These are phyloP conservation scores for Phyllosticta citriasiana DNA, from an alignment of 2,329 filamentous ascomycete genomes.

Conservation along the genomic window DNA sequence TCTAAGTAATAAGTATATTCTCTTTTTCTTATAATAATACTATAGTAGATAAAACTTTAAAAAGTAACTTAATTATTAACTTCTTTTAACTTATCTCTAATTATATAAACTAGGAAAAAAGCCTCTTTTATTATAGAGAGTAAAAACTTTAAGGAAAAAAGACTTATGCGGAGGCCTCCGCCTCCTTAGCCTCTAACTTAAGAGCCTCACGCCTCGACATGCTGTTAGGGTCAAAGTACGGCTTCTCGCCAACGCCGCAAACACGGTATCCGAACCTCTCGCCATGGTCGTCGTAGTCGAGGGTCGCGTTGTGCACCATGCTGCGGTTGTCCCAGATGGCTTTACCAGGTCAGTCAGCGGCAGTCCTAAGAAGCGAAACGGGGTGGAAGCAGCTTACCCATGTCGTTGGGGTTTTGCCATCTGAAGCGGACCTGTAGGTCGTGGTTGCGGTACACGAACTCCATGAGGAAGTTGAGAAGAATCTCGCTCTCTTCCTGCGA, in stretches of 20 bases:
- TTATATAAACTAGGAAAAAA: background rate
- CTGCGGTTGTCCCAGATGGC: slow-evolving; percentile 2
- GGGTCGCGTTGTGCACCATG: slow-evolving; percentile 1
- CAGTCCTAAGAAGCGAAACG: background rate
- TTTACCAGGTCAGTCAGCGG: background rate
- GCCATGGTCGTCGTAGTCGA: slow-evolving; percentile 1
- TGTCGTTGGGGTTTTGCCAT: slow-evolving; percentile 24
- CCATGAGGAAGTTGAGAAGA: slow-evolving; percentile 40
- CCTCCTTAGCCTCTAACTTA: background rate
- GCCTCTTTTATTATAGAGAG: background rate
- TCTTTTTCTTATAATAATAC: too few species aligned
- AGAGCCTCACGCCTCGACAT: slow-evolving; percentile 2
- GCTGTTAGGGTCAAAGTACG: slow-evolving; percentile 9
- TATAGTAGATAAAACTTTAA: too few species aligned
- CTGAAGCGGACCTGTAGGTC: slow-evolving; percentile 47
- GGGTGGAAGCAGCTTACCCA: background rate
- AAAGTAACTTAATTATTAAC: too few species aligned
- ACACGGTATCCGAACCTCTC: background rate
- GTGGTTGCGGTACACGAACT: slow-evolving; percentile 44
- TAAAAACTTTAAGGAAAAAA: background rate
- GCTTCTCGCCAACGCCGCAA: slow-evolving; percentile 1
- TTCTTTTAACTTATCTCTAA: too few species aligned
- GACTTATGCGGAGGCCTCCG: background rate
- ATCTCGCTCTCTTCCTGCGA: background rate
- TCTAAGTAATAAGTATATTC: too few species aligned